Percentiles rank a stretch among this genome's conserved stretches.
Conservation (phyloP, 1,284 basidiomycete species). For the Trichosporon sp. region DNA sequence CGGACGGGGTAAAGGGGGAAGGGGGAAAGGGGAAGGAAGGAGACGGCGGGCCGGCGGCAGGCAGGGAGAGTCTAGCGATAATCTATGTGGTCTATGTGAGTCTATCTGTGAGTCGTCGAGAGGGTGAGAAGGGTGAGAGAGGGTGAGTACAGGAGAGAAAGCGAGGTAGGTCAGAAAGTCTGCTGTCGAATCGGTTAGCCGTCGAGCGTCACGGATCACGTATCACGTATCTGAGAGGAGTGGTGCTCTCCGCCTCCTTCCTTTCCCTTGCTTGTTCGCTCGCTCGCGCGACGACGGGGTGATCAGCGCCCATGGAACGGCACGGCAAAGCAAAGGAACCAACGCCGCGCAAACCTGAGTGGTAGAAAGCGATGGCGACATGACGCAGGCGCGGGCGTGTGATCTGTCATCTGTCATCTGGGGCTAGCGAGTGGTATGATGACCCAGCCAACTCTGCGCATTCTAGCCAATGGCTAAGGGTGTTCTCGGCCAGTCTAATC, state of each 20-base stretch:
- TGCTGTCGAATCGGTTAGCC: too few species aligned
- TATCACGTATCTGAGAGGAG: too few species aligned
- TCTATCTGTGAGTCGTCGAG: neutral
- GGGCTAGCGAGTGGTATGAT: neutral
- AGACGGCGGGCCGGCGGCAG: neutral
- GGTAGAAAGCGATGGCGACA: neutral
- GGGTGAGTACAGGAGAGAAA: neutral
- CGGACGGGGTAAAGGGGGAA: too few species aligned
- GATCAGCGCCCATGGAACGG: neutral
- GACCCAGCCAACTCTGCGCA: too few species aligned
- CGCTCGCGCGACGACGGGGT: neutral
- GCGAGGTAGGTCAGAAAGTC: too few species aligned
- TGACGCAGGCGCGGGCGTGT: neutral
- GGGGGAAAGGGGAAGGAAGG: neutral
- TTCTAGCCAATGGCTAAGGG: too few species aligned
- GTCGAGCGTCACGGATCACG: neutral
- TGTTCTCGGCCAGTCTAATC: too few species aligned
- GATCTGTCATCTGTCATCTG: neutral
- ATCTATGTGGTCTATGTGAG: neutral
- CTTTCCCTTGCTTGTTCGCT: neutral
- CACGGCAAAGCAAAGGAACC: too few species aligned
- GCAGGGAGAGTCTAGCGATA: neutral
- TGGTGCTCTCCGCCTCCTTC: too few species aligned
- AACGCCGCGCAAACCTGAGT: neutral
- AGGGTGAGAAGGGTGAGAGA: neutral